Evolutionary conservation across 495 filamentous ascomycete genomes (phyloP).

Genomic region (Penicillium ucsense): DNA sequence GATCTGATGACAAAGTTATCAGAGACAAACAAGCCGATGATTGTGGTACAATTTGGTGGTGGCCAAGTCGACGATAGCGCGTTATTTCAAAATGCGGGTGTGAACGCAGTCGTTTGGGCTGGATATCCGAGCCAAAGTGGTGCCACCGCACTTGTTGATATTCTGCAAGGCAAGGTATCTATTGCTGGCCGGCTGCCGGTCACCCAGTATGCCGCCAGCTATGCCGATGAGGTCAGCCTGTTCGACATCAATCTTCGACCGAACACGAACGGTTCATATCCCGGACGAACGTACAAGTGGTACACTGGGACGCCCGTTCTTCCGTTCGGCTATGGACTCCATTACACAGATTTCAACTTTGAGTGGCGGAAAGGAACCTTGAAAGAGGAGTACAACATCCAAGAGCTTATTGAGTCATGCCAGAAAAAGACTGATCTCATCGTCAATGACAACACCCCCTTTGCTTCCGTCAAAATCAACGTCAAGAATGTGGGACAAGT

Average conservation of each 20-base stretch:
- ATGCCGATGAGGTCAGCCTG: constrained; percentile 38
- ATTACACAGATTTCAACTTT: constrained; percentile 29
- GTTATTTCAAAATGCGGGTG: constrained; percentile 30
- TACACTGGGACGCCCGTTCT: constrained; percentile 38
- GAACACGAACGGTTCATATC: constrained; percentile 5
- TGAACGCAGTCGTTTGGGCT: constrained; percentile 41
- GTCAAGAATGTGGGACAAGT: constrained; percentile 39
- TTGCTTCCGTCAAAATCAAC: constrained; percentile 26
- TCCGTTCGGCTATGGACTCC: constrained; percentile 40
- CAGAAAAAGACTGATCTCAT: not conserved
- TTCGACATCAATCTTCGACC: constrained; percentile 43
- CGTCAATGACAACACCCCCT: constrained; percentile 12
- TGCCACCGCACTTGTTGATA: constrained; percentile 38
- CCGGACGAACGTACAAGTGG: constrained; percentile 45
- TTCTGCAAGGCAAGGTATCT: constrained; percentile 34
- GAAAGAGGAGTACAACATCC: constrained; percentile 3
- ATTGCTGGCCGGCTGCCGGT: constrained; percentile 43
- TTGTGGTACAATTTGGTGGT: constrained; percentile 45
- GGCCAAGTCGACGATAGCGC: constrained; percentile 41
- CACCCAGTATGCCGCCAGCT: constrained; percentile 44
- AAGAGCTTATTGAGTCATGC: constrained; percentile 1
- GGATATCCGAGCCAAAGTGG: constrained; percentile 45
- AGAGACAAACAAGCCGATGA: constrained; percentile 34
- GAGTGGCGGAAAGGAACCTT: not conserved
- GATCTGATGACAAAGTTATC: constrained; percentile 41